Evolutionary conservation across 148 eudicot species (phyloP), one percentile per base, ranked within the genome.

Genomic region (Heliosperma pusillum): DNA sequence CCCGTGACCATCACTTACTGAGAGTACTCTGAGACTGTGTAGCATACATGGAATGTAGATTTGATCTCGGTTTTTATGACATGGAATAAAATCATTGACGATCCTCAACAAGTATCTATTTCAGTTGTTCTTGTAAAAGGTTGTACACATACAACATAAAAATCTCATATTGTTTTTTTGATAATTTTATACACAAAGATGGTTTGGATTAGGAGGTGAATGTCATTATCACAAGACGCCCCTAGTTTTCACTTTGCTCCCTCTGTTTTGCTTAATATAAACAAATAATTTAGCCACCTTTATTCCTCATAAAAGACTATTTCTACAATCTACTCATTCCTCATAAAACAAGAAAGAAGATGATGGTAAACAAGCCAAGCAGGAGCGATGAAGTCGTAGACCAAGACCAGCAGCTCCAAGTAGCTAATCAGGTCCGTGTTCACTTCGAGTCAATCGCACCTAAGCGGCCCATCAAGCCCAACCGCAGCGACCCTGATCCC

Each of bases 351-450:
- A 52, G 12, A 26, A 33, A 2, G 19, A 45, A 7, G 20, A 53
- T 19, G 57, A 65, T 83, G 70, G 84, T 75, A 76, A 78, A 33
- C 56, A 88, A 90, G 71, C 95, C 92, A 0, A 85, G 95, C 86
- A 88, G 95, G 50, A 88, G 95, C 82, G 95, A 90, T 80, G 90
- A 90, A 56, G 85, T 88, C 1, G 24, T 85, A 22, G 90, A 83
- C 73, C 77, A 83, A 0, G 69, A 83, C 20, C 75, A 88, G 53
- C 92, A 87, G 76, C 80, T 80, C 33, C 69, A 11, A 13, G 86
- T 90, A 77, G 42, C 87, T 62, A 45, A 83, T 64, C 76, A 83
- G 73, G 83, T 85, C 56, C 69, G 82, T 53, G 77, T 88, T 64
- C 75, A 63, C 50, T 82, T 88, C 80, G 88, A 88, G 59, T 82